Base-by-base conservation (phyloP, 345 rosid species). In the Brassica juncea region DNA sequence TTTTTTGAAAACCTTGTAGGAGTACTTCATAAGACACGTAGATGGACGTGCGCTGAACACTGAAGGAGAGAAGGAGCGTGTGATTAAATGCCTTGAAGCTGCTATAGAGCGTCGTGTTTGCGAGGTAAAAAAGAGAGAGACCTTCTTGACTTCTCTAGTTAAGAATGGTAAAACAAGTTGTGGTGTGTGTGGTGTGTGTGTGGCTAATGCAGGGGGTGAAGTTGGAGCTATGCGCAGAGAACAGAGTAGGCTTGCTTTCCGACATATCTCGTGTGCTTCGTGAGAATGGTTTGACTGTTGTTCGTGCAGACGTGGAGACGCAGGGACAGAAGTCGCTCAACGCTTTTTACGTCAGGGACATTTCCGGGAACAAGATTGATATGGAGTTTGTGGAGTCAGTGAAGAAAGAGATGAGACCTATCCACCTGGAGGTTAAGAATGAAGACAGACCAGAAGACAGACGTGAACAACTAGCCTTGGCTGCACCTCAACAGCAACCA, bases 41-140 rank as follows among this genome's bases (percentile, higher is more conserved):
- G 97, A 96, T 82, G 98, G 97, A 34, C 83, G 89, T 28, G 97
- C 98, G n/a, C 74, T 93, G 72, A 92, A 90, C 80, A 93, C 99
- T 1, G 97, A 96, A 77, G 94, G 94, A 0, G 99, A 96, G 91
- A 89, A 97, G 82, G 94, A 89, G 61, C 86, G 98, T 54, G 91
- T 96, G n/a, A 86, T 93, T 55, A 71, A 89, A 71, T 96, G 98
- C 87, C 86, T 96, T 84, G 97, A 89, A 81, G 99, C 99, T 73
- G 99, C 99, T 1, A 89, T 96, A 70, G 89, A 86, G 76, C 86
- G 98, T 61, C 85, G 99, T 76, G 83, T 73, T 77, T 81, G 74
- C 52, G 84, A 81, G 81, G 84, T 76, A 77, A 76, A 34, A n/a
- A 52, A 21, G 77, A 44, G n/a, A 1, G 15, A 3, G 65, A 6